Percentiles rank a stretch among this genome's conserved stretches.
Conservation (phyloP, 495 filamentous ascomycete species). For the Talaromyces liani region DNA sequence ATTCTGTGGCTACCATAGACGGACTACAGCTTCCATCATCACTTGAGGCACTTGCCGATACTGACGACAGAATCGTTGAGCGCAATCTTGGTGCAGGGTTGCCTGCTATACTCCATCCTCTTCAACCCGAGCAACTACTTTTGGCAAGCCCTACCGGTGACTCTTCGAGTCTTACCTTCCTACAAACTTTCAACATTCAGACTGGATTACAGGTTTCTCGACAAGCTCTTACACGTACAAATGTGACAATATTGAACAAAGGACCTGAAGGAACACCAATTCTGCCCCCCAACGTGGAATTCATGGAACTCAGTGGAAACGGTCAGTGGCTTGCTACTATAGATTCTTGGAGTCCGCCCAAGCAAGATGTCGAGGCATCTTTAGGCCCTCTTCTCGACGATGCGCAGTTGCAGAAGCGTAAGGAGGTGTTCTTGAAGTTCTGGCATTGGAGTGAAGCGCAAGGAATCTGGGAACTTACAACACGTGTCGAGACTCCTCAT, state of each 20-base stretch:
- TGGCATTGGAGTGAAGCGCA: constrained; percentile 68
- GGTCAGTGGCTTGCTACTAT: constrained; percentile 88
- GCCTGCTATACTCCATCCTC: constrained; percentile 48
- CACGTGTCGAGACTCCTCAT: constrained; percentile 80
- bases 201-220: constrained; percentile 65
- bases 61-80: not conserved
- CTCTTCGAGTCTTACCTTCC: constrained; percentile 40
- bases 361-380: constrained; percentile 54
- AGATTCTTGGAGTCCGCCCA: constrained; percentile 78
- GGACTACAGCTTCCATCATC: constrained; percentile 60
- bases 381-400: constrained; percentile 71
- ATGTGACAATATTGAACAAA: constrained; percentile 69
- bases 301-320: constrained; percentile 64
- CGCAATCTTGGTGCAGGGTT: not conserved
- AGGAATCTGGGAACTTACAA: constrained; percentile 62
- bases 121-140: constrained; percentile 49
- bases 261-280: constrained; percentile 62
- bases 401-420: constrained; percentile 33
- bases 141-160: constrained; percentile 50
- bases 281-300: constrained; percentile 63
- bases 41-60: not conserved
- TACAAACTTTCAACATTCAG: constrained; percentile 79
- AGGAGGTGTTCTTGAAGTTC: constrained; percentile 81
- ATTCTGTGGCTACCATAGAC: constrained; percentile 69
- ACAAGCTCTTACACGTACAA: constrained; percentile 83